A percentile compares a stretch with the other conserved stretches of the same genome.
These are phyloP conservation scores for Myriosclerotinia duriaeana DNA, from an alignment of 2,329 filamentous ascomycete species.

Conservation along the genomic window DNA sequence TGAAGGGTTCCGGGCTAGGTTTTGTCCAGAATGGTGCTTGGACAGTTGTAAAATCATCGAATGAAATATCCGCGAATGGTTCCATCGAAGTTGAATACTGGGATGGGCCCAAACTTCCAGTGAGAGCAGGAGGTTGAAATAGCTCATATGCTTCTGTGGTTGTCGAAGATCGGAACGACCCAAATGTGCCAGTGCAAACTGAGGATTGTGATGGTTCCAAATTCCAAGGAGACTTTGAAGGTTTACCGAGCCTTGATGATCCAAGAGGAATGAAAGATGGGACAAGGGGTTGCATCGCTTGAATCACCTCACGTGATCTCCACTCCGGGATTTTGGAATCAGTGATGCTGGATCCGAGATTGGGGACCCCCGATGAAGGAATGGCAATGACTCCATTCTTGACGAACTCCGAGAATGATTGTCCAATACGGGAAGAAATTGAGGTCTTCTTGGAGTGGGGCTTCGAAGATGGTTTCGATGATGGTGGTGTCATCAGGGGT, in stretches of 20 bases:
- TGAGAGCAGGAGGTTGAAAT: not conserved
- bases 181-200: not conserved
- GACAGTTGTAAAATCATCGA: constrained; percentile 6
- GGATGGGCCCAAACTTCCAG: not conserved
- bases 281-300: constrained; percentile 6
- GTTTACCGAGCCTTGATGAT: not conserved
- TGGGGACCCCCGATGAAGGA: not conserved
- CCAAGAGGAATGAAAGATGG: not conserved
- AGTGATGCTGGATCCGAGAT: constrained; percentile 17
- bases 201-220: not conserved
- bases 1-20: constrained; percentile 12
- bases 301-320: not conserved
- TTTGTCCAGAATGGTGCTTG: constrained; percentile 6
- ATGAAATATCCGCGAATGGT: constrained; percentile 9
- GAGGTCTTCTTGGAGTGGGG: not conserved
- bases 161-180: not conserved
- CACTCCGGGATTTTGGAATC: constrained; percentile 13
- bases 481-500: constrained; percentile 5
- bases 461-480: not conserved
- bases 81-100: not conserved
- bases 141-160: not conserved
- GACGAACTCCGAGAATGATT: constrained; percentile 13
- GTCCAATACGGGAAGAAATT: constrained; percentile 1
- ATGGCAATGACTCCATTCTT: not conserved
- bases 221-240: not conserved